Conservation (phyloP, 345 rosid genomes). For the Heritiera littoralis region DNA sequence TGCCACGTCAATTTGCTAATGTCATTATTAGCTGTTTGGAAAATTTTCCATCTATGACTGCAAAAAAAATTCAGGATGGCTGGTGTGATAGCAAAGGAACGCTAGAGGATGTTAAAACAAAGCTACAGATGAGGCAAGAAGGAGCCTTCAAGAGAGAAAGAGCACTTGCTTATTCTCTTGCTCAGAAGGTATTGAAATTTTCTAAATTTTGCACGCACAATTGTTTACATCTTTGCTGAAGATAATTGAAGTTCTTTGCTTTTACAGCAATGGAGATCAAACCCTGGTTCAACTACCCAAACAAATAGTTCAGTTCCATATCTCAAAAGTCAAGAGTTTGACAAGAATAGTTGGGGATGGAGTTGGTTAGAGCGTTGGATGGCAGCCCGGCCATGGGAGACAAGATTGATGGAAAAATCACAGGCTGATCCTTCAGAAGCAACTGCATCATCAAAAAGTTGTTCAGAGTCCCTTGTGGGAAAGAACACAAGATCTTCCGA, state of each 20-base stretch:
- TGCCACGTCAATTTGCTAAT: neutral
- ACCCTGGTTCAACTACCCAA: conserved; percentile 36
- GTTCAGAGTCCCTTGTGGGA: conserved; percentile 24
- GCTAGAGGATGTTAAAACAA: conserved; percentile 63
- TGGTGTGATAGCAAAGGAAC: conserved; percentile 99
- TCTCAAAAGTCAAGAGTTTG: conserved; percentile 62
- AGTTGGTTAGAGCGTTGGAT: conserved; percentile 99
- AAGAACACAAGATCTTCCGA: conserved; percentile 52
- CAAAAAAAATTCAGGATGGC: conserved; percentile 55
- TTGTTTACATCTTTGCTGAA: neutral
- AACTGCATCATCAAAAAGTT: conserved; percentile 44
- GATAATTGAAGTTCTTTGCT: neutral
- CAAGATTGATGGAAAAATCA: conserved; percentile 74
- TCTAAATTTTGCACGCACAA: neutral
- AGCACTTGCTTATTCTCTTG: conserved; percentile 84
- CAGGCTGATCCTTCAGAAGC: conserved; percentile 34
- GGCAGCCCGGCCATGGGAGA: conserved; percentile 98
- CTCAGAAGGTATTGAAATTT: conserved; percentile 65
- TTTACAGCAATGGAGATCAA: conserved; percentile 71
- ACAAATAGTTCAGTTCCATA: conserved; percentile 36
- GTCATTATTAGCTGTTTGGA: neutral
- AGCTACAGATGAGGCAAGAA: conserved; percentile 81
- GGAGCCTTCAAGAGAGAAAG: conserved; percentile 96
- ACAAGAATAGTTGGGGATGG: conserved; percentile 90
- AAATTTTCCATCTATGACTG: neutral